Conservation (phyloP, 164 flowering plant genomes). For the Dillenia turbinata region DNA sequence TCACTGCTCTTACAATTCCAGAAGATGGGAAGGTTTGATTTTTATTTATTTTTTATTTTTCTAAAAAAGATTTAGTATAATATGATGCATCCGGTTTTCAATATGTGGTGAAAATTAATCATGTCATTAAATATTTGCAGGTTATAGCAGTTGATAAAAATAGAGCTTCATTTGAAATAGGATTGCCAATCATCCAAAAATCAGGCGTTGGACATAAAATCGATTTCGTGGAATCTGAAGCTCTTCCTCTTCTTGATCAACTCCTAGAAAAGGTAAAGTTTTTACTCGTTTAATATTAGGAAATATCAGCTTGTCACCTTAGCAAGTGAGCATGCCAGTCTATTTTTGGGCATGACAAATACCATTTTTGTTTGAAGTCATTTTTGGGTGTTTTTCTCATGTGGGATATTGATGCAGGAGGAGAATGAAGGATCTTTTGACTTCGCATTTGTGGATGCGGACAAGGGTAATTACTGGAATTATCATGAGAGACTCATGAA, state of each 20-base stretch:
- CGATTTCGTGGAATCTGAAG: constrained; percentile 18
- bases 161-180: constrained; percentile 20
- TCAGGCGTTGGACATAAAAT: constrained; percentile 34
- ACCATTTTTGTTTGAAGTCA: not conserved
- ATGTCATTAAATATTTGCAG: constrained; percentile 10
- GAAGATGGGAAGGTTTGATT: constrained; percentile 8
- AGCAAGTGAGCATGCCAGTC: too few relatives aligned
- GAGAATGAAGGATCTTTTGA: constrained; percentile 11
- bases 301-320: not conserved
- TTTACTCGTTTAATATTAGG: not conserved
- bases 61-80: not conserved
- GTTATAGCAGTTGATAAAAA: constrained; percentile 32
- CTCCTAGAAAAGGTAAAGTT: constrained; percentile 16
- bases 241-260: constrained; percentile 15
- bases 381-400: not conserved
- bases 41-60: not conserved
- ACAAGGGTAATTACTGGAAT: constrained; percentile 14
- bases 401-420: constrained; percentile 5
- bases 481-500: constrained; percentile 26
- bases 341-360: too few relatives aligned
- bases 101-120: not conserved
- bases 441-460: constrained; percentile 29
- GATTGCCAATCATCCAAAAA: constrained; percentile 20
- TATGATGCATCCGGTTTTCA: not conserved
- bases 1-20: constrained; percentile 14